Percentiles rank a stretch among this genome's conserved stretches.
These are phyloP conservation scores for Rhodocollybia butyracea DNA, from an alignment of 768 basidiomycete genomes.

Conservation along the genomic window DNA sequence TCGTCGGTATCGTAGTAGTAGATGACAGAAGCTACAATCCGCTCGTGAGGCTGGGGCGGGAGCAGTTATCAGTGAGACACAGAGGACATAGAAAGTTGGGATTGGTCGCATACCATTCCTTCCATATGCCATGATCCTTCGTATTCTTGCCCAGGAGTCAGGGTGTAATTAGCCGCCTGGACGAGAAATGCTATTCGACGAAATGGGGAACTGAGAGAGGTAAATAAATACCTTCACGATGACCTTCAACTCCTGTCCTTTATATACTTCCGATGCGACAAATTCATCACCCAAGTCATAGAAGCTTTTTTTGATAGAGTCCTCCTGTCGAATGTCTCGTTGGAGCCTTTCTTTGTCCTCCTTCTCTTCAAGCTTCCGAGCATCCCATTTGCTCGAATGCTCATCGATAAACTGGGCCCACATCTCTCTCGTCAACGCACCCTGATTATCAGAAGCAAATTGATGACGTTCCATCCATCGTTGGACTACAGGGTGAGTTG, in stretches of 20 bases:
- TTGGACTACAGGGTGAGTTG: neutral
- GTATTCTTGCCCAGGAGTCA: slow-evolving; percentile 14
- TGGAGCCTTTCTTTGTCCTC: neutral
- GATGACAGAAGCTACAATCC: slow-evolving; percentile 14
- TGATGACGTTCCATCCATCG: neutral
- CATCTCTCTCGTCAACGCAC: neutral
- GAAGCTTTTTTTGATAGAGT: neutral
- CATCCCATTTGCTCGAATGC: neutral
- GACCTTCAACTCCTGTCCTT: slow-evolving; percentile 4
- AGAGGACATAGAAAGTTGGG: neutral
- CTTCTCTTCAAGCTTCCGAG: neutral
- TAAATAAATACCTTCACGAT: slow-evolving; percentile 3
- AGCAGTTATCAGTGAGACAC: neutral
- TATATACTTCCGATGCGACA: neutral
- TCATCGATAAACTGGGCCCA: neutral
- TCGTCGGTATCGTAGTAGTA: slow-evolving; percentile 16
- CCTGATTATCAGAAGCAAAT: neutral
- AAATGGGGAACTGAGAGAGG: neutral
- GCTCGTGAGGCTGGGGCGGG: slow-evolving; percentile 14
- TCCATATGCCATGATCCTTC: slow-evolving; percentile 17
- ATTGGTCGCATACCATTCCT: slow-evolving; percentile 17
- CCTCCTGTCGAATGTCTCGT: neutral
- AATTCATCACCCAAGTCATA: neutral
- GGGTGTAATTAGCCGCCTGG: slow-evolving; percentile 16
- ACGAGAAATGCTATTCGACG: neutral